Conservation (phyloP, 495 filamentous ascomycete species). For the Trichocladium uniseriatum region DNA sequence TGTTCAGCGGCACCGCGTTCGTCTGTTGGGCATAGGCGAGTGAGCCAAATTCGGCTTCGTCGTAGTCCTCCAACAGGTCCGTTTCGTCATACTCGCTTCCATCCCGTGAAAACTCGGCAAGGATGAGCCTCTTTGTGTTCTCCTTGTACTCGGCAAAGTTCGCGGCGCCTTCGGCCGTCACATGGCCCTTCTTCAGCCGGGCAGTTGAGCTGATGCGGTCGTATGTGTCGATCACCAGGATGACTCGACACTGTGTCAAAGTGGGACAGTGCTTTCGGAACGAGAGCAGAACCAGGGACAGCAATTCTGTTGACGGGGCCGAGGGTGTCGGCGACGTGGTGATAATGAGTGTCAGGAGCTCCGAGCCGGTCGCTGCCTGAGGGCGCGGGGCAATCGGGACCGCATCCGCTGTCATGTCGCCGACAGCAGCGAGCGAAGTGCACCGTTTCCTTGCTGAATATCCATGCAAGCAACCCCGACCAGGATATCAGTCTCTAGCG, state of each 20-base stretch:
- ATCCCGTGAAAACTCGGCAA: constrained; percentile 19
- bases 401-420: constrained; percentile 5
- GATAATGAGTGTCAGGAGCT: constrained; percentile 36
- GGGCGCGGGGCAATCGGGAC: not conserved
- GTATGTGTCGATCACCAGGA: constrained; percentile 39
- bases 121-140: constrained; percentile 31
- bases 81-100: not conserved
- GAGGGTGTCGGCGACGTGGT: constrained; percentile 43
- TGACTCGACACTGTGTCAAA: constrained; percentile 28
- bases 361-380: not conserved
- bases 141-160: constrained; percentile 32
- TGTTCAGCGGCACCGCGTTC: constrained; percentile 29
- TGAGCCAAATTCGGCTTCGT: constrained; percentile 35
- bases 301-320: constrained; percentile 37
- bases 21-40: constrained; percentile 20
- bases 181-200: constrained; percentile 38
- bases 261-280: constrained; percentile 30
- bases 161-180: constrained; percentile 31
- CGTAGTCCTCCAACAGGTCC: constrained; percentile 12
- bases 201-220: constrained; percentile 29
- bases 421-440: not conserved
- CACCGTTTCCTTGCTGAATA: not conserved
- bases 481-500: not conserved
- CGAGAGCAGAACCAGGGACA: constrained; percentile 29
- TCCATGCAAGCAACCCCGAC: not conserved